Base-by-base conservation (phyloP, 148 eudicot species). In the Rhododendron henanense region DNA sequence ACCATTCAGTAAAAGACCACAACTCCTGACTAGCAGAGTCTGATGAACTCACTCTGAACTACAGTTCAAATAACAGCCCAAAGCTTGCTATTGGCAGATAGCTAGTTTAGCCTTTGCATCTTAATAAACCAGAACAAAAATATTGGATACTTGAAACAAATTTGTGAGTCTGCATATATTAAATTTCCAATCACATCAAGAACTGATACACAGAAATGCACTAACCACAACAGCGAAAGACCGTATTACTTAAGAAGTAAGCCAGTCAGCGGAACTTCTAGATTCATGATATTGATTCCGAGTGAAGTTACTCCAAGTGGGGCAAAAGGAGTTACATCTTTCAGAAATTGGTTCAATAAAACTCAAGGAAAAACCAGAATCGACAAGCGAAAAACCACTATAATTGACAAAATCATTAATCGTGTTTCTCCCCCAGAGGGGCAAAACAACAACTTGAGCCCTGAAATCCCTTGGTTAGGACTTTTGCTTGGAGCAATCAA, bases 321-420 rank as follows among this genome's bases (percentile, higher is more conserved):
- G 37, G 31, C 51, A 84, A 65, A 18, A 11, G 19, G 11, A 45
- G 6, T 84, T 53, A 0, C 14, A 51, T 84, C 86, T 77, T 51
- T 44, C 74, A 23, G 35, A 15, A 57, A 23, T 37, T 51, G 8
- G 45, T 13, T 18, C 35, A 18, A 14, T 10, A 61, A 16, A 59
- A 11, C 9, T 3, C 44, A 50, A 19, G 48, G 6, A 44, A 47
- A 14, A 80, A 80, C 25, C 45, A 80, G 53, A 84, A 31, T 44
- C 19, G 63, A 51, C 81, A 80, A 45, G 81, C 83, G 71, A 23
- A 85, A 77, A 85, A 82, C 78, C 79, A 71, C 55, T 79, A 71
- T 87, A 83, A 83, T 79, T 57, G 33, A 83, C 57, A 61, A 37
- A 69, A 67, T 50, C 74, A 25, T 37, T 57, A 37, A 21, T 21